These are phyloP conservation scores for Graphium sp. DNA, from an alignment of 2,329 filamentous ascomycete species.

Conservation along the genomic window DNA sequence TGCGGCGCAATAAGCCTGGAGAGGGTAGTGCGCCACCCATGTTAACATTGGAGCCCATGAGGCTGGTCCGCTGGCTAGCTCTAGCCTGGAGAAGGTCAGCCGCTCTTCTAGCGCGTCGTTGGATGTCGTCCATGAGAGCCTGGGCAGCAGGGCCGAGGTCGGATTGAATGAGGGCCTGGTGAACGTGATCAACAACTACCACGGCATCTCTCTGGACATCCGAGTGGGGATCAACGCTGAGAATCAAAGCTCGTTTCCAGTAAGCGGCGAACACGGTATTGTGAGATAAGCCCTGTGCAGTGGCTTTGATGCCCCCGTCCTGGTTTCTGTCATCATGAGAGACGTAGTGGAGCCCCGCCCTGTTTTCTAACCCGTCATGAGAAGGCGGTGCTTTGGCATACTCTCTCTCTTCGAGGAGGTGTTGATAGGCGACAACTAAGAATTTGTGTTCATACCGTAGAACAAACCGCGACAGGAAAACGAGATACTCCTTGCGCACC, in stretches of 20 bases:
- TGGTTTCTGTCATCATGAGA: constrained; percentile 35
- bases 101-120: constrained; percentile 29
- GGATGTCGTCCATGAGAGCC: constrained; percentile 57
- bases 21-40: constrained; percentile 27
- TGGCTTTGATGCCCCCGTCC: constrained; percentile 39
- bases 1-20: constrained; percentile 43
- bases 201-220: constrained; percentile 78
- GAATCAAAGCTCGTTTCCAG: constrained; percentile 83
- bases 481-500: constrained; percentile 81
- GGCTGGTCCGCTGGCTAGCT: constrained; percentile 23
- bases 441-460: constrained; percentile 86
- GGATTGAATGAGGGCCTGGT: constrained; percentile 63
- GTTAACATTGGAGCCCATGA: constrained; percentile 19
- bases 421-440: constrained; percentile 79
- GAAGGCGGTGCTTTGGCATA: constrained; percentile 39
- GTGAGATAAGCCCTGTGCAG: constrained; percentile 48
- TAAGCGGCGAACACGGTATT: constrained; percentile 87
- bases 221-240: constrained; percentile 87
- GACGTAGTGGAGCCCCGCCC: constrained; percentile 46
- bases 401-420: constrained; percentile 69
- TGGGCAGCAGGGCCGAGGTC: constrained; percentile 56
- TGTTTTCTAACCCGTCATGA: constrained; percentile 39
- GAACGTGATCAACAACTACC: constrained; percentile 72
- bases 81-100: constrained; percentile 24
- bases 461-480: constrained; percentile 87